Conservation (phyloP, 768 basidiomycete genomes). For the Collybia sp. region DNA sequence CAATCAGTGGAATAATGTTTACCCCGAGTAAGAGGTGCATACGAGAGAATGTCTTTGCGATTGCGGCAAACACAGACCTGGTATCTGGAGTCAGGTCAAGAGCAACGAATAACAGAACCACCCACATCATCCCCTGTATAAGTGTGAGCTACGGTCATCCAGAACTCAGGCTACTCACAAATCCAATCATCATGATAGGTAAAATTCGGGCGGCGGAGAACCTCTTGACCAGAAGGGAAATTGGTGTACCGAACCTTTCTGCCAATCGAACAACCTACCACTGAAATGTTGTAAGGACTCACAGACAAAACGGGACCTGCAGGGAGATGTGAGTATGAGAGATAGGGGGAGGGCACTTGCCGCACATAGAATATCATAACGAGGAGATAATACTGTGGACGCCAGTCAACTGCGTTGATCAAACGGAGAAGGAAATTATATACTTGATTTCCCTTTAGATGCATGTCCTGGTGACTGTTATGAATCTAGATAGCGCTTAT, state of each 20-base stretch:
- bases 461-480: slow-evolving; percentile 28
- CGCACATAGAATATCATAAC: slow-evolving; percentile 44
- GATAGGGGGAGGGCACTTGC: neutral
- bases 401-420: no score
- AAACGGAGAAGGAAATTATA: neutral
- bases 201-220: slow-evolving; percentile 42
- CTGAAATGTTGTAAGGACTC: slow-evolving; percentile 7
- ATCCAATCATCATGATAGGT: slow-evolving; percentile 46
- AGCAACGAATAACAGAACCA: neutral
- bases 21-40: slow-evolving; percentile 1
- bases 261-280: neutral
- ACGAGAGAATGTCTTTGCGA: slow-evolving; percentile 43
- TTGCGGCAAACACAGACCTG: slow-evolving; percentile 41
- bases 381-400: slow-evolving; percentile 38
- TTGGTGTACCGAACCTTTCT: slow-evolving; percentile 43
- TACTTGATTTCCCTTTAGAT: slow-evolving; percentile 41
- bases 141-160: neutral
- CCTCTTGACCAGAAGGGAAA: slow-evolving; percentile 43
- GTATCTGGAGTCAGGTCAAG: neutral
- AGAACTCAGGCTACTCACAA: slow-evolving; percentile 25
- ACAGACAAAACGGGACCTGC: slow-evolving; percentile 43
- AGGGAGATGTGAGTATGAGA: neutral
- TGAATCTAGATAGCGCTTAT: neutral
- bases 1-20: neutral
- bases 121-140: slow-evolving; percentile 36